Base-by-base conservation (phyloP, 176 grass and related monocot genomes). In the Carex pumila region DNA sequence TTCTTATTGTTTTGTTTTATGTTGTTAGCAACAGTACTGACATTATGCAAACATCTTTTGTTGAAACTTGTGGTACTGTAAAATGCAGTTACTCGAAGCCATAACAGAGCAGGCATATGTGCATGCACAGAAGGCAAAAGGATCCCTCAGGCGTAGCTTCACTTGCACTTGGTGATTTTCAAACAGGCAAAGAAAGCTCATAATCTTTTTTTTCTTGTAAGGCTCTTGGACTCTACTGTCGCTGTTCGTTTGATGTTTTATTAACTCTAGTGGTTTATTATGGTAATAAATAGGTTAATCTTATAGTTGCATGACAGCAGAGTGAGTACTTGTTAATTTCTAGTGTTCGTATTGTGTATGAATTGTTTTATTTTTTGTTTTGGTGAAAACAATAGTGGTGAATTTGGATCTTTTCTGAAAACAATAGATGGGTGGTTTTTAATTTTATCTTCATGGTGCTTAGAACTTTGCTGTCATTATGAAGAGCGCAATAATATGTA, bases 101-200 rank as follows among this genome's bases (percentile, higher is more conserved):
- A 80, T 88, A 71, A 60, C 81, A 12, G 72, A 88, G 63, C 68
- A 68, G 81, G 57, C 86, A 3, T 61, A 82, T 64, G 47, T 58
- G 49, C 82, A 88, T 61, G 81, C 30, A 22, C 67, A 84, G 15
- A 49, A 71, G 86, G 61, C 81, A 4, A 68, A 15, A n/a, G 83
- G 39, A 31, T 65, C 37, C 34, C 86, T 88, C 52, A 74, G 61
- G 11, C 80, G 72, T 12, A 79, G 86, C 81, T 56, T 47, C 29
- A 88, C 79, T 34, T 79, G 81, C 62, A 12, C 49, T 12, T 88
- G 86, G 86, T 88, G 81, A 88, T 31, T 50, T 32, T 83, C 49
- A 17, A 76, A 32, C 4, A 54, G 54, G 72, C 32, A 73, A 66
- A 73, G n/a, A 50, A 30, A 49, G 25, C n/a, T 67, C 37, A 55